These are phyloP conservation scores for Medicago truncatula DNA, from an alignment of 306 rosid species.

Conservation along the genomic window MtrunA17r5.0-ANR NC_053049.1:35431001-35431500, in stretches of 20 bases:
- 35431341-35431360: constrained; percentile 11
- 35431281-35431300: constrained; percentile 73
- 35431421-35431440: constrained; percentile 68
- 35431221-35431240: background rate
- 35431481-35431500: constrained; percentile 53
- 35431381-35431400: constrained; percentile 43
- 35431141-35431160: constrained; percentile 42
- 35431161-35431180: too few species aligned
- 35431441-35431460: constrained; percentile 97
- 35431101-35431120: too few species aligned
- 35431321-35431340: background rate
- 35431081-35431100: too few species aligned
- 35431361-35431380: constrained; percentile 20
- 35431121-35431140: too few species aligned
- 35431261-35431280: constrained; percentile 84
- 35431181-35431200: too few species aligned
- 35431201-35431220: constrained; percentile 17
- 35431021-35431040: too few species aligned
- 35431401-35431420: constrained; percentile 68
- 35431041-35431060: too few species aligned
- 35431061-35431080: too few species aligned
- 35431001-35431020: too few species aligned
- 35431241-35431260: constrained; percentile 53
- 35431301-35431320: constrained; percentile 46
- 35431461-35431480: constrained; percentile 84